Evolutionary conservation across 768 basidiomycete genomes (phyloP).

Genomic region (Antrodiella citrinella): DNA sequence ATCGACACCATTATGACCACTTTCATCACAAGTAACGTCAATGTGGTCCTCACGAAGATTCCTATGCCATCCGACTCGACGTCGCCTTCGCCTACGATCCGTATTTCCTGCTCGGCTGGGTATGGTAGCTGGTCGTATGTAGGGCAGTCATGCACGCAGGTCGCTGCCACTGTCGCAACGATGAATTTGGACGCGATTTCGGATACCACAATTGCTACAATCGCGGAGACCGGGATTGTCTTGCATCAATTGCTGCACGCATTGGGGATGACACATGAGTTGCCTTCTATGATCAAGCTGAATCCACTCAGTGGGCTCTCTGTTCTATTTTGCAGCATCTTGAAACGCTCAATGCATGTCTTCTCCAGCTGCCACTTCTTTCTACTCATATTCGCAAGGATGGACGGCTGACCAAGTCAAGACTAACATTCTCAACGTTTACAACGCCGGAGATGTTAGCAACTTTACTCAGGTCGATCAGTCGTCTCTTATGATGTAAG

Average conservation of each 20-base stretch:
- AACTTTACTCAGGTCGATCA: slow-evolving; percentile 1
- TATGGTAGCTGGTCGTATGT: neutral
- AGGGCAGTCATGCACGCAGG: neutral
- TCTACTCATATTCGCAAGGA: neutral
- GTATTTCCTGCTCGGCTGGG: neutral
- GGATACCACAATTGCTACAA: neutral
- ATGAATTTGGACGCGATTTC: neutral
- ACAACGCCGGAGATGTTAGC: slow-evolving; percentile 1
- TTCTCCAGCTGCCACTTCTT: neutral
- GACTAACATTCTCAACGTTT: neutral
- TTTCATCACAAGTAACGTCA: neutral
- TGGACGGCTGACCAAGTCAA: neutral
- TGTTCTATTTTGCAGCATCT: too few relatives aligned
- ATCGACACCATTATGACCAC: neutral
- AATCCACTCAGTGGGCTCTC: too few relatives aligned
- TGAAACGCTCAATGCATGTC: neutral
- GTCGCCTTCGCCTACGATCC: neutral
- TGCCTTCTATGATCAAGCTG: neutral
- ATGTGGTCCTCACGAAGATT: neutral
- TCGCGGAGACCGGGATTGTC: neutral
- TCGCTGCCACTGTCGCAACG: neutral
- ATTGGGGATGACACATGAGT: slow-evolving; percentile 4
- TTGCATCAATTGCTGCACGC: slow-evolving; percentile 7
- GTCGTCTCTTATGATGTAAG: slow-evolving; percentile 1
- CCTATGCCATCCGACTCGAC: neutral